Conservation (phyloP, 2,329 filamentous ascomycete genomes). For the Pseudopithomyces maydicus region DNA sequence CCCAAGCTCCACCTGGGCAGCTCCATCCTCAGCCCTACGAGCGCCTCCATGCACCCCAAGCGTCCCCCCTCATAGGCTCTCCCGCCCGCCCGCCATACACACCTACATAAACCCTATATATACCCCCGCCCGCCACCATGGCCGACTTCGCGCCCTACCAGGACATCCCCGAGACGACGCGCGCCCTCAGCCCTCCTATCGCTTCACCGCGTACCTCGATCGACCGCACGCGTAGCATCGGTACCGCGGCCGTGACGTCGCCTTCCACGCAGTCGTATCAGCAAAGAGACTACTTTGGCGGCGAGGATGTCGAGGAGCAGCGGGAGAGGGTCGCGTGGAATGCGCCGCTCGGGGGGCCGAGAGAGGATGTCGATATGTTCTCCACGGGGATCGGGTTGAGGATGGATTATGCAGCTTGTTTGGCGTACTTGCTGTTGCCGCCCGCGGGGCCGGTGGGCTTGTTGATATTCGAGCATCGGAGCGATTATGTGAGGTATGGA, state of each 20-base stretch:
- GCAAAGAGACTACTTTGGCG: conserved; percentile 47
- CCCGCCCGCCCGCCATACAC: neutral
- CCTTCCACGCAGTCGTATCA: conserved; percentile 43
- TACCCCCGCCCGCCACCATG: conserved; percentile 21
- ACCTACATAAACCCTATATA: neutral
- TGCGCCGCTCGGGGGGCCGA: conserved; percentile 39
- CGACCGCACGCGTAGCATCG: conserved; percentile 38
- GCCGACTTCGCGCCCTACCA: conserved; percentile 92
- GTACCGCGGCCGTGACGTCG: conserved; percentile 31
- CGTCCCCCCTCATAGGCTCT: too few species aligned
- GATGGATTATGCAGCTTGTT: conserved; percentile 85
- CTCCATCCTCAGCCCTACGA: neutral
- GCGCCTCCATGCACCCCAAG: neutral
- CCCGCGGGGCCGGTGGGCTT: conserved; percentile 85
- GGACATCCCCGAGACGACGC: conserved; percentile 83
- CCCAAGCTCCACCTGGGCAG: neutral
- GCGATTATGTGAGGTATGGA: conserved; percentile 87
- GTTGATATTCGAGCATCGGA: conserved; percentile 87
- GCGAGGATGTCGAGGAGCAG: conserved; percentile 15
- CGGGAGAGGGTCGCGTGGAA: conserved; percentile 39
- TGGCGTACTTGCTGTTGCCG: conserved; percentile 85
- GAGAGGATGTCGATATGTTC: conserved; percentile 76
- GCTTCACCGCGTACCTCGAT: conserved; percentile 49
- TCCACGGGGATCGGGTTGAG: conserved; percentile 87
- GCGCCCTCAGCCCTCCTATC: conserved; percentile 75